Evolutionary conservation across 768 basidiomycete species (phyloP).

Genomic region (Guyanaporus albipodus): DNA sequence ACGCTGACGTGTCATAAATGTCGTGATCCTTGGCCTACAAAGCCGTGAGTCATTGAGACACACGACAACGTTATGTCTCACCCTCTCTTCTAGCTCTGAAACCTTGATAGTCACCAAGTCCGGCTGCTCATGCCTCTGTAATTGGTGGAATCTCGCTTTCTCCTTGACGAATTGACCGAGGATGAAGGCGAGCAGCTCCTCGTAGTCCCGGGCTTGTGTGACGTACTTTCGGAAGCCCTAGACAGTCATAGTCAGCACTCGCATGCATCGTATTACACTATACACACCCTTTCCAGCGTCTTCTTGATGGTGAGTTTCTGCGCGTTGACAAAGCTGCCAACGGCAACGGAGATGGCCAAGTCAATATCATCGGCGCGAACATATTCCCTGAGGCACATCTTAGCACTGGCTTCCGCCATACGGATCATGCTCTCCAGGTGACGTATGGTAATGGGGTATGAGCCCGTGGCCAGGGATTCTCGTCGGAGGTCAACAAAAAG

Average conservation of each 20-base stretch:
- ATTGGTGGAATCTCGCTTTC: slow-evolving; percentile 78
- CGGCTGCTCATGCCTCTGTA: slow-evolving; percentile 74
- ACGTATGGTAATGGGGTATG: slow-evolving; percentile 96
- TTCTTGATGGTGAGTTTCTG: slow-evolving; percentile 99
- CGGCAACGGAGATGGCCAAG: slow-evolving; percentile 91
- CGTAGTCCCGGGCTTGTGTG: slow-evolving; percentile 92
- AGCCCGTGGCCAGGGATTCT: slow-evolving; percentile 96
- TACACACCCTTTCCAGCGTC: slow-evolving; percentile 80
- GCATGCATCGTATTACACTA: not conserved
- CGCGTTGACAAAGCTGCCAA: slow-evolving; percentile 91
- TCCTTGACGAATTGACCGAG: slow-evolving; percentile 93
- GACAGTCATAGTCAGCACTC: slow-evolving; percentile 14
- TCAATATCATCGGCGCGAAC: slow-evolving; percentile 96
- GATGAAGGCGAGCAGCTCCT: slow-evolving; percentile 91
- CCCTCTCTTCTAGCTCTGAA: slow-evolving; percentile 83
- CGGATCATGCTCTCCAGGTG: slow-evolving; percentile 99
- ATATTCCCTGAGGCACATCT: slow-evolving; percentile 96
- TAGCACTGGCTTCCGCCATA: slow-evolving; percentile 97
- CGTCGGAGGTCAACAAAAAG: slow-evolving; percentile 94
- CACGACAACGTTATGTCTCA: slow-evolving; percentile 35
- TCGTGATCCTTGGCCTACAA: slow-evolving; percentile 92
- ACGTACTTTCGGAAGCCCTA: slow-evolving; percentile 98
- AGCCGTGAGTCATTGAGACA: slow-evolving; percentile 8
- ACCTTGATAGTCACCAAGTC: slow-evolving; percentile 71
- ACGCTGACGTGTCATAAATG: slow-evolving; percentile 85